phyloP scores from a whole-genome alignment of 331 rosid species.

The Pyracantha coccinea region DNA sequence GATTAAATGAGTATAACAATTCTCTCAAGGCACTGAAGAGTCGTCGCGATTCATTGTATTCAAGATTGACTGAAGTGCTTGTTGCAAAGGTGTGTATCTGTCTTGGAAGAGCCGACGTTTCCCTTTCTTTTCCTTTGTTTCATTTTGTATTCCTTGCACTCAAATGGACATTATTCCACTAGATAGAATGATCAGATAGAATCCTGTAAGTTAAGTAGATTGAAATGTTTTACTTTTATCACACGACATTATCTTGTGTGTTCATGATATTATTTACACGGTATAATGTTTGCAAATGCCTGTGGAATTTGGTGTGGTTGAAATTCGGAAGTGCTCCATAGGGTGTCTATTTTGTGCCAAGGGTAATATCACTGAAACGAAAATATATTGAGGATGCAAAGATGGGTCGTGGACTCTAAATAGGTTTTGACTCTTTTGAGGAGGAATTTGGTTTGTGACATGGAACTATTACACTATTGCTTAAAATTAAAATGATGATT shows the following conservation, averaged over 20 bases:
- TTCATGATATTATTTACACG: background rate
- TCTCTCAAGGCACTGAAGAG: slow-evolving; percentile 47
- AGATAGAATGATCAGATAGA: background rate
- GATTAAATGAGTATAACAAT: slow-evolving; percentile 53
- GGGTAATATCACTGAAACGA: background rate
- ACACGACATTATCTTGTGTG: background rate
- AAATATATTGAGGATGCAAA: background rate
- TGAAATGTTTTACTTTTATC: background rate
- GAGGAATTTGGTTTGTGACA: background rate
- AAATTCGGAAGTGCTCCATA: background rate
- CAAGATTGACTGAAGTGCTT: slow-evolving; percentile 64
- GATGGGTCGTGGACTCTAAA: background rate
- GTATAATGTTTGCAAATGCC: background rate
- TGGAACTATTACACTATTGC: background rate
- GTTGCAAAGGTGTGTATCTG: slow-evolving; percentile 65
- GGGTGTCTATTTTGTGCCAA: background rate
- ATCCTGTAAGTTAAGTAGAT: background rate
- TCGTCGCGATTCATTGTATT: slow-evolving; percentile 62
- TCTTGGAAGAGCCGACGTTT: background rate
- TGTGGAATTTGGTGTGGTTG: background rate
- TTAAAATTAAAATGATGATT: background rate
- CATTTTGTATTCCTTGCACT: background rate
- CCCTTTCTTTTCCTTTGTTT: background rate
- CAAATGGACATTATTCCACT: background rate
- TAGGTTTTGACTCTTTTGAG: no score